phyloP scores from a whole-genome alignment of 495 filamentous ascomycete genomes.

The Aspergillus funiculosus region DNA sequence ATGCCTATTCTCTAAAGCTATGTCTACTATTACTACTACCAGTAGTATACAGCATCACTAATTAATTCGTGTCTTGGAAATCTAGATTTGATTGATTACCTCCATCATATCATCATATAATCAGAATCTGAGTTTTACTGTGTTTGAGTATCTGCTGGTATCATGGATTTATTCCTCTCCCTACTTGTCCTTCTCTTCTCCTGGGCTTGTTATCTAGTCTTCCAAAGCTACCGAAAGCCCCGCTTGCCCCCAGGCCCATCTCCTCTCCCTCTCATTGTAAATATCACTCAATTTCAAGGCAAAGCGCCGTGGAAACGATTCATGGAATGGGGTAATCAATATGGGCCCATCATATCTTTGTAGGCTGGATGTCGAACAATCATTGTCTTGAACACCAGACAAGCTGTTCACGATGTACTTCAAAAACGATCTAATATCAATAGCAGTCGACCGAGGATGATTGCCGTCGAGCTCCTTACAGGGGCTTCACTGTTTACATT shows the following conservation, averaged over 20 bases:
- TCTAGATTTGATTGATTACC: too few relatives aligned
- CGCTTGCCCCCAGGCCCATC: constrained; percentile 8
- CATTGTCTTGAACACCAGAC: constrained; percentile 10
- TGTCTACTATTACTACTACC: too few relatives aligned
- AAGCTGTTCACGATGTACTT: constrained; percentile 15
- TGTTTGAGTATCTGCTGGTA: too few relatives aligned
- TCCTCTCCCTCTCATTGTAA: constrained; percentile 50
- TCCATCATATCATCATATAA: too few relatives aligned
- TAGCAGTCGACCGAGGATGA: constrained; percentile 17
- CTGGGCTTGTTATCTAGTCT: background rate
- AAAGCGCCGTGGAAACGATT: constrained; percentile 38
- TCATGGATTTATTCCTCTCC: background rate
- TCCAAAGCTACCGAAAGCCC: background rate
- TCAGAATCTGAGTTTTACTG: too few relatives aligned
- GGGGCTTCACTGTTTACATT: constrained; percentile 4
- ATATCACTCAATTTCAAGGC: constrained; percentile 52
- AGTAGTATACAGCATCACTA: too few relatives aligned
- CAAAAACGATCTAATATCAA: constrained; percentile 15
- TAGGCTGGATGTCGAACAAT: constrained; percentile 4
- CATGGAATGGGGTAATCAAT: constrained; percentile 13
- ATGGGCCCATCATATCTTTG: constrained; percentile 18
- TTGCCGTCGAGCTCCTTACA: background rate
- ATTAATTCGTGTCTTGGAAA: too few relatives aligned
- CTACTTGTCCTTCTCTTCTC: background rate
- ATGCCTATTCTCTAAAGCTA: too few relatives aligned